Conservation (phyloP, 257 asterid genomes). For the Solanum piurae region DNA sequence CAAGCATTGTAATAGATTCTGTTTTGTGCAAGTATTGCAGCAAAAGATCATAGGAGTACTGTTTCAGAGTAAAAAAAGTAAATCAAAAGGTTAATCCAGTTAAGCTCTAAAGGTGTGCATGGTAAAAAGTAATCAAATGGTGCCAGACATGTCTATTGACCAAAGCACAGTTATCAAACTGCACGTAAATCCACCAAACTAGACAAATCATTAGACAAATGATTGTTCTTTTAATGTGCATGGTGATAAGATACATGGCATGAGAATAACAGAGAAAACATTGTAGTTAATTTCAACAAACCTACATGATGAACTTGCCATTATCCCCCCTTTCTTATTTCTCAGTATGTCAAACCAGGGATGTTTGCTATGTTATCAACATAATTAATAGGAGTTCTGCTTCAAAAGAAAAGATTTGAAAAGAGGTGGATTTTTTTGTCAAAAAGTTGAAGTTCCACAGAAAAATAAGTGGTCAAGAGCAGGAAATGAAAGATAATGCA, state of each 20-base stretch:
- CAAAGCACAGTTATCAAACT: neutral
- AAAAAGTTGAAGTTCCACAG: neutral
- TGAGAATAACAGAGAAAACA: neutral
- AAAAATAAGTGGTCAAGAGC: neutral
- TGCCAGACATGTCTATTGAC: neutral
- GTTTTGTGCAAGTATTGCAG: constrained; percentile 87
- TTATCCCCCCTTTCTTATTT: neutral
- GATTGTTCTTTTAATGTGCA: neutral
- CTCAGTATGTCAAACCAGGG: neutral
- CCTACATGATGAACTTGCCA: neutral
- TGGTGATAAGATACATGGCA: neutral
- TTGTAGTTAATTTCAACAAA: neutral
- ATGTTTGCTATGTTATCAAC: neutral
- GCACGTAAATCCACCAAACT: neutral
- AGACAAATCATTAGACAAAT: neutral
- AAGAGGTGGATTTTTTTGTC: neutral
- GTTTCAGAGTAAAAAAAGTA: constrained; percentile 10
- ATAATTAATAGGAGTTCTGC: neutral
- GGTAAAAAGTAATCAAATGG: neutral
- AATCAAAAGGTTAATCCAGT: constrained; percentile 7
- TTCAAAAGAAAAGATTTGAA: neutral
- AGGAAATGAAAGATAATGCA: neutral
- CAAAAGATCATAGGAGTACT: constrained; percentile 90
- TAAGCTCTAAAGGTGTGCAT: neutral
- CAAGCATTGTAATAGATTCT: constrained; percentile 81